phyloP scores from a whole-genome alignment of 108 stramenopile genomes.

The Ochromonas danica region DNA sequence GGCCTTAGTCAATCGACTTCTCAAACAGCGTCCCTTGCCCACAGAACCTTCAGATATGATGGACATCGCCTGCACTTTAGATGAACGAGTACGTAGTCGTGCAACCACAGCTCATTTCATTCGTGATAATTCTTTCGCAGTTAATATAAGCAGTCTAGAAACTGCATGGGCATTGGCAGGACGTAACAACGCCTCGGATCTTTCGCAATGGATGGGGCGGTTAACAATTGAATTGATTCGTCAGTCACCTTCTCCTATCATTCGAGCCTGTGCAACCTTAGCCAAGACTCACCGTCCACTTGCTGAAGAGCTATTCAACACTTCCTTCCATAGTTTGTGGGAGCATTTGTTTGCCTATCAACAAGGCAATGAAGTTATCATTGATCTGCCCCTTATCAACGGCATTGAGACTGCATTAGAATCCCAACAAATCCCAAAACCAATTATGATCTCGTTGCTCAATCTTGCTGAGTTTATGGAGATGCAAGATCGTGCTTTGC shows the following conservation, averaged over 20 bases:
- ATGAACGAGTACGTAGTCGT: neutral
- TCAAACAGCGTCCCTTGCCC: constrained; percentile 21
- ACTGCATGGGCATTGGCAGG: constrained; percentile 31
- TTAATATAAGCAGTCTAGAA: neutral
- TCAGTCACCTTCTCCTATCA: constrained; percentile 36
- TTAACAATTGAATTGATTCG: constrained; percentile 28
- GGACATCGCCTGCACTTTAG: neutral
- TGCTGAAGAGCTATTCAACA: constrained; percentile 34
- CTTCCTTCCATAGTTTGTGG: constrained; percentile 19
- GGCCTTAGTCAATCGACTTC: neutral
- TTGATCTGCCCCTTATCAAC: constrained; percentile 6
- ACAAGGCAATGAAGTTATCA: neutral
- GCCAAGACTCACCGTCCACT: constrained; percentile 23
- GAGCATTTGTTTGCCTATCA: constrained; percentile 11
- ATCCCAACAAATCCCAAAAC: constrained; percentile 29
- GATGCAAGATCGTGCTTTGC: constrained; percentile 45
- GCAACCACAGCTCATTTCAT: neutral
- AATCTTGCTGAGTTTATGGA: constrained; percentile 53
- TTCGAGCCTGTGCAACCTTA: constrained; percentile 26
- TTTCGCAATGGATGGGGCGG: constrained; percentile 21
- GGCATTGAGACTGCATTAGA: constrained; percentile 20
- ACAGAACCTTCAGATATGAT: constrained; percentile 1
- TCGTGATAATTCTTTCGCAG: neutral
- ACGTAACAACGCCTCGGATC: neutral
- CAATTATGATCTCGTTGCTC: constrained; percentile 38